phyloP scores from a whole-genome alignment of 169 alveolate species.

The Babesia bovis region DNA sequence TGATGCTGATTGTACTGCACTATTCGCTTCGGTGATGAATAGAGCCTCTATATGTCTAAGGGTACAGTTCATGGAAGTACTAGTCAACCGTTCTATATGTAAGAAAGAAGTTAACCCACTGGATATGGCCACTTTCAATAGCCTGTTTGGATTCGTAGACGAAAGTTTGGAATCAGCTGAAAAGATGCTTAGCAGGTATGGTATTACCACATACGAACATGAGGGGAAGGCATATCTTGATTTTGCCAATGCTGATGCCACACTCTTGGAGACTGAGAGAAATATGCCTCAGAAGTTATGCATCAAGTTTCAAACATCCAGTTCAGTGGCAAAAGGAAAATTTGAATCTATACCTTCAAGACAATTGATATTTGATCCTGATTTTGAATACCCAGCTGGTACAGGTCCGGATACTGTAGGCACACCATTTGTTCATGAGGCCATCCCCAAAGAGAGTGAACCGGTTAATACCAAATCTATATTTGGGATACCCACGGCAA shows the following conservation, averaged over 20 bases:
- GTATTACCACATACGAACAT: not conserved
- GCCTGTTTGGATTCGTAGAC: slow-evolving; percentile 46
- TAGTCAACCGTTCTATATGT: slow-evolving; percentile 18
- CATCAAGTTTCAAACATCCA: slow-evolving; percentile 34
- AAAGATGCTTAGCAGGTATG: slow-evolving; percentile 25
- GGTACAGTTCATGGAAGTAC: slow-evolving; percentile 24
- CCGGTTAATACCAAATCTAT: not conserved
- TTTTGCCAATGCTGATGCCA: slow-evolving; percentile 20
- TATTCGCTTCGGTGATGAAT: slow-evolving; percentile 66
- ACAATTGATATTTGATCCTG: slow-evolving; percentile 63
- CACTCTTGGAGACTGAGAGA: slow-evolving; percentile 28
- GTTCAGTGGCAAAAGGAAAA: slow-evolving; percentile 5
- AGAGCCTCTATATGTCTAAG: slow-evolving; percentile 37
- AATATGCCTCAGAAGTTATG: slow-evolving; percentile 21
- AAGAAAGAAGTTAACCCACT: slow-evolving; percentile 45
- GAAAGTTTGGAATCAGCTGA: slow-evolving; percentile 1
- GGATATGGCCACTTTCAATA: slow-evolving; percentile 24
- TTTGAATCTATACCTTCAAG: slow-evolving; percentile 26
- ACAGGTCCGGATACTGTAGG: slow-evolving; percentile 18
- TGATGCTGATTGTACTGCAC: slow-evolving; percentile 28
- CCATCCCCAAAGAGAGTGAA: not conserved
- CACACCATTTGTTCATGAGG: not conserved
- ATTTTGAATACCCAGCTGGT: slow-evolving; percentile 34
- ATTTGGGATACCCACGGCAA: not conserved
- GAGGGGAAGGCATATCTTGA: not conserved